Evolutionary conservation across 2,329 filamentous ascomycete species (phyloP), one percentile per base, ranked within the genome.

Genomic region (Lecanicillium sp.): DNA sequence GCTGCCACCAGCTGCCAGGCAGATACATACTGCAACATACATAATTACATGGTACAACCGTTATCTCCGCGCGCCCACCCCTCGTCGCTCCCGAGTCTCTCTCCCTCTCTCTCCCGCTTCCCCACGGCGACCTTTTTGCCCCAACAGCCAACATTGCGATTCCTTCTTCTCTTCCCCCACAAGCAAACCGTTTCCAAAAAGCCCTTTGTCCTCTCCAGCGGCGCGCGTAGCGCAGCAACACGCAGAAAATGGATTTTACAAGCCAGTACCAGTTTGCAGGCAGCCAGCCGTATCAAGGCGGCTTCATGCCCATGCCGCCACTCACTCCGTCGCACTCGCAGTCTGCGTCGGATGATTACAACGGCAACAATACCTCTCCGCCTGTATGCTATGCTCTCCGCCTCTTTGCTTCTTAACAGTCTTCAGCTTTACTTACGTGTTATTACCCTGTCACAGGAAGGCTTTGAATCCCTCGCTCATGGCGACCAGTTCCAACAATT

Each of bases 251-350:
- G 73, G 71, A 76, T 53, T 77, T 70, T 56, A 62, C 68, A 33
- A 45, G 48, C 35, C 60, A 62, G 45, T 71, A 70, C 45, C 56
- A 64, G 33, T 76, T 71, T 55, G 47, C 64, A 36, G 63, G 62
- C 51, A 52, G 62, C 43, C 68, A 72, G 59, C 60, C 68, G 35
- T 75, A 71, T 58, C 70, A 68, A 49, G 64, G 67, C 50, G 64
- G 66, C 50, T 76, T 75, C 53, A 65, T 75, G 53, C 62, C 65
- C 46, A 67, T 76, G 38, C 60, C 67, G 41, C 71, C 71, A 34
- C 52, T 74, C 52, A 75, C 72, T 45, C 72, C 73, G 20, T 73
- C 71, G 41, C 67, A 72, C 54, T 70, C 71, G 41, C 71, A 71
- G 49, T 73, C 72, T 40, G 67, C 67, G 32, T 74, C 72, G 28